Base-by-base conservation (phyloP, 345 rosid species). In the Salix arbutifolia region DNA sequence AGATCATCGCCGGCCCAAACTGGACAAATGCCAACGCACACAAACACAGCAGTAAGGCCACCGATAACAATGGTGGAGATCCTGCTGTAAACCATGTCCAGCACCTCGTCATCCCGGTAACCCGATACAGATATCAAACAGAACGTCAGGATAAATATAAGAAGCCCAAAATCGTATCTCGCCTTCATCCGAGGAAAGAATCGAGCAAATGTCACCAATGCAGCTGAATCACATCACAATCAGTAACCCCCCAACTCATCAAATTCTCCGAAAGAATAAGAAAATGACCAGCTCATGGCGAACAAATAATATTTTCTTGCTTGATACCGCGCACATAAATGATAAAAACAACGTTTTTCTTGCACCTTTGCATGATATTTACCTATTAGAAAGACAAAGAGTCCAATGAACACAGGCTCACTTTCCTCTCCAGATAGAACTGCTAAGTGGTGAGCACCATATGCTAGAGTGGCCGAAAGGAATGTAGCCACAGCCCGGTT, bases 401-500 rank as follows among this genome's bases (percentile, higher is more conserved):
- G 23, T 8, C 88, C 91, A 16, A 89, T 87, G n/a, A 94, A 79
- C 61, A 91, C 84, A 11, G 94, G 97, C 84, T 88, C 91, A 18
- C 78, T 84, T 7, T 60, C 87, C 60, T 74, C n/a, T 44, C 97
- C 97, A 3, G 89, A 86, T 21, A 86, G 75, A 69, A 75, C 62
- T 0, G 94, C 97, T 31, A 94, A 70, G 76, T 86, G 88, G 82
- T 94, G 93, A 69, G 89, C 94, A 71, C 92, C 92, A 35, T 90
- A 62, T 6, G 92, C 96, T 11, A 94, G 80, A 66, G 81, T 85
- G 16, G 90, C 97, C 0, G 89, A 96, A 4, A 89, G 13, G 25
- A 94, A 69, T 70, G 98, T 92, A 50, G 97, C 98, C 56, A 81
- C 66, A 60, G 86, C 89, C 76, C 97, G 86, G 62, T 91, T 94